Percentiles rank a stretch among this genome's conserved stretches.
phyloP scores from a whole-genome alignment of 345 rosid species.

The Gossypium bickii region DNA sequence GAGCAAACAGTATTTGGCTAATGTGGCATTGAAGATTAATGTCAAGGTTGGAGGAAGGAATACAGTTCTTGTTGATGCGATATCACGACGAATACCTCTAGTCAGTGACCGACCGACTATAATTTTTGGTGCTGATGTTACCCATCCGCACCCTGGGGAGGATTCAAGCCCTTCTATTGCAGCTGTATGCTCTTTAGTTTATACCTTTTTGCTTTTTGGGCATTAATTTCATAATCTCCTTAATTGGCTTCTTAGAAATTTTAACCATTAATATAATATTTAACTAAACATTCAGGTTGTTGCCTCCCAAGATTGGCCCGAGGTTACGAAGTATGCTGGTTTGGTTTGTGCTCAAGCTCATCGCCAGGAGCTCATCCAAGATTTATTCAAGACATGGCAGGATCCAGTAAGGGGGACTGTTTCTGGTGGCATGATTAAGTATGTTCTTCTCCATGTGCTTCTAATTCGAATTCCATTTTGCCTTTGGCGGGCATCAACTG shows the following conservation, averaged over 20 bases:
- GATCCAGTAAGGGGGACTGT: conserved; percentile 89
- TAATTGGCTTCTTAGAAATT: neutral
- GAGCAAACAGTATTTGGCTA: conserved; percentile 90
- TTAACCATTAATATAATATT: neutral
- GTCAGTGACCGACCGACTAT: conserved; percentile 94
- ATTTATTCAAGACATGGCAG: conserved; percentile 86
- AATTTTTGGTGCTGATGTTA: conserved; percentile 99
- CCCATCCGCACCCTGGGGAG: conserved; percentile 99
- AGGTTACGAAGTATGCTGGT: conserved; percentile 95
- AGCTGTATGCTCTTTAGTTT: conserved; percentile 49
- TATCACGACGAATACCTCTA: conserved; percentile 86
- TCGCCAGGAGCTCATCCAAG: conserved; percentile 98
- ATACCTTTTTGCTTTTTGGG: conserved; percentile 4
- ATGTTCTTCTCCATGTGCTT: conserved; percentile 17
- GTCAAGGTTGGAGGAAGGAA: conserved; percentile 99
- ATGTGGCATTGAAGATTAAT: conserved; percentile 89
- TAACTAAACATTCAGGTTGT: conserved; percentile 59
- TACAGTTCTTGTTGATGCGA: conserved; percentile 91
- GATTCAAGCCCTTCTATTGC: conserved; percentile 99
- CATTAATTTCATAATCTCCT: neutral
- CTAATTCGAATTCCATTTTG: neutral
- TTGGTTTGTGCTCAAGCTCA: conserved; percentile 98
- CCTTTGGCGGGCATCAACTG: neutral
- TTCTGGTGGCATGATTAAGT: conserved; percentile 99
- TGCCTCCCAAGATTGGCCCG: conserved; percentile 99